phyloP scores from a whole-genome alignment of 2,329 filamentous ascomycete species.

The Pleomassaria siparia region DNA sequence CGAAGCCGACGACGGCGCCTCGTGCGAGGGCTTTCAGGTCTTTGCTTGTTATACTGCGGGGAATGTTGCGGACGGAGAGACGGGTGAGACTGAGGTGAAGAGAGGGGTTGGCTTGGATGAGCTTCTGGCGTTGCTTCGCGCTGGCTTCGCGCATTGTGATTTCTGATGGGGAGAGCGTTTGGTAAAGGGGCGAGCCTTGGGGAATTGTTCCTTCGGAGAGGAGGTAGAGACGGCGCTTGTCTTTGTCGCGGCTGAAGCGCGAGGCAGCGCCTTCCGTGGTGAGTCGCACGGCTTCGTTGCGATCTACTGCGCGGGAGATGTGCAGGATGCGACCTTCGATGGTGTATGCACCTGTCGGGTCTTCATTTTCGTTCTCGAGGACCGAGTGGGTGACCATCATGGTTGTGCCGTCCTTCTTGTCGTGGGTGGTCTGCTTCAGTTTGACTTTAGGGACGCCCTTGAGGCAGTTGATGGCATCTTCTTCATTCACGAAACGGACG shows the following conservation, averaged over 20 bases:
- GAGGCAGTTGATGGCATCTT: constrained; percentile 76
- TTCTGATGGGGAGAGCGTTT: constrained; percentile 75
- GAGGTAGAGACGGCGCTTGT: constrained; percentile 88
- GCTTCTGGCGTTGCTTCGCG: constrained; percentile 79
- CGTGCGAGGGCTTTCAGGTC: constrained; percentile 88
- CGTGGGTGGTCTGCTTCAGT: constrained; percentile 39
- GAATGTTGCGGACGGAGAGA: constrained; percentile 88
- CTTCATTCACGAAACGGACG: constrained; percentile 81
- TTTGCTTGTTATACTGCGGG: constrained; percentile 78
- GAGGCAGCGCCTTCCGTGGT: constrained; percentile 66
- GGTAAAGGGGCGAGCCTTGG: constrained; percentile 74
- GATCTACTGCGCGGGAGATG: constrained; percentile 81
- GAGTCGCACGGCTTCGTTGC: constrained; percentile 74
- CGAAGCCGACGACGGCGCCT: constrained; percentile 91
- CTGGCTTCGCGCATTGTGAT: constrained; percentile 87
- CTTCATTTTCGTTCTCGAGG: constrained; percentile 80
- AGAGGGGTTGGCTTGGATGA: constrained; percentile 88
- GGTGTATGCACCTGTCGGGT: constrained; percentile 83
- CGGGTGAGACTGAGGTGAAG: constrained; percentile 87
- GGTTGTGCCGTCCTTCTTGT: constrained; percentile 39
- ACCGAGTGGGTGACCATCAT: constrained; percentile 64
- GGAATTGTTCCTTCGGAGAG: constrained; percentile 83
- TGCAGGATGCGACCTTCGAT: constrained; percentile 86
- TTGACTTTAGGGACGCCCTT: constrained; percentile 64
- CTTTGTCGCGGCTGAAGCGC: constrained; percentile 71